These are phyloP conservation scores for Coleophoma eucalyptorum DNA, from an alignment of 2,329 filamentous ascomycete species.

Conservation along the genomic window DNA sequence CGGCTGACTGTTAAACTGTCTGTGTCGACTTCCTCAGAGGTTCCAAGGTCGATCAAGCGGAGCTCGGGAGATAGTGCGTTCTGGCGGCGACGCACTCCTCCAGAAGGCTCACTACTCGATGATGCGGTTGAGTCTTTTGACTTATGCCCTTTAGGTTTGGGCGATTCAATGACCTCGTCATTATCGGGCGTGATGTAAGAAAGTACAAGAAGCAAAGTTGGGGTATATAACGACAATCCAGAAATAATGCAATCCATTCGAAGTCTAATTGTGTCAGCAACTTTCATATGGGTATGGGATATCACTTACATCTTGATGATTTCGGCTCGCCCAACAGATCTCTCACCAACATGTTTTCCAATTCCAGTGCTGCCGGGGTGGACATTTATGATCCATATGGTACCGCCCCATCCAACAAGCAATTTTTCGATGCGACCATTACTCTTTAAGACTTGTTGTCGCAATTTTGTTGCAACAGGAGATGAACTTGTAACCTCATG, in stretches of 20 bases:
- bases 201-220: conserved; percentile 84
- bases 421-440: conserved; percentile 67
- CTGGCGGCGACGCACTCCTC: conserved; percentile 65
- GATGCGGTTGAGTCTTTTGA: conserved; percentile 40
- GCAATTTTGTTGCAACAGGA: conserved; percentile 42
- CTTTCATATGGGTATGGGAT: neutral
- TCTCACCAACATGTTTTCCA: conserved; percentile 66
- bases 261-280: conserved; percentile 51
- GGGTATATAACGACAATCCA: conserved; percentile 93
- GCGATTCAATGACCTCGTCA: conserved; percentile 37
- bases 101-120: conserved; percentile 53
- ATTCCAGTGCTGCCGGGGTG: conserved; percentile 68
- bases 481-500: conserved; percentile 29
- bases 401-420: conserved; percentile 92
- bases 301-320: conserved; percentile 82
- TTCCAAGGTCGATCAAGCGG: conserved; percentile 82
- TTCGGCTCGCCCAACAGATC: conserved; percentile 75
- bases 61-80: conserved; percentile 86
- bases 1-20: conserved; percentile 83
- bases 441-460: conserved; percentile 43
- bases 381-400: conserved; percentile 93
- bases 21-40: conserved; percentile 79
- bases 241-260: conserved; percentile 98
- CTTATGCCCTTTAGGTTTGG: conserved; percentile 29
- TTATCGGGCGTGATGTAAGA: conserved; percentile 79